A percentile compares a stretch with the other conserved stretches of the same genome.
These are phyloP conservation scores for Podaxis sp. DNA, from an alignment of 768 basidiomycete genomes.

Conservation along the genomic window DNA sequence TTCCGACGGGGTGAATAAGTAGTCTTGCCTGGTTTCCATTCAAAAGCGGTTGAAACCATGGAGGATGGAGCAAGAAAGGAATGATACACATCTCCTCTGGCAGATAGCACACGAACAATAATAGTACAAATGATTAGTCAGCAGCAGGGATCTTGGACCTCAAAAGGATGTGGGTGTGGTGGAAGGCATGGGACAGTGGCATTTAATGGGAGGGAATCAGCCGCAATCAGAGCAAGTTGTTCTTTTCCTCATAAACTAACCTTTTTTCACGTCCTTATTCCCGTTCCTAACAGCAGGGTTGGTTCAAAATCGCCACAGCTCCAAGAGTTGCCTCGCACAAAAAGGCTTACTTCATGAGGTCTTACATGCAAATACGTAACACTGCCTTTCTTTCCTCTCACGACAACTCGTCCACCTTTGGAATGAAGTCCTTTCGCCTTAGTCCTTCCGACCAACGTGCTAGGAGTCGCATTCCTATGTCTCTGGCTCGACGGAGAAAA, in stretches of 20 bases:
- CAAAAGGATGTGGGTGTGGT: background rate
- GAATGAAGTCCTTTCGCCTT: conserved; percentile 25
- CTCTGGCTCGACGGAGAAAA: conserved; percentile 30
- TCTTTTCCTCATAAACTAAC: background rate
- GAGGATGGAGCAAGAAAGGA: background rate
- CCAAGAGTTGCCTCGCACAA: too few species aligned
- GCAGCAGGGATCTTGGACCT: background rate
- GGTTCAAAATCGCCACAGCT: too few species aligned
- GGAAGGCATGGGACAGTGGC: background rate
- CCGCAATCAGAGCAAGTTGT: background rate
- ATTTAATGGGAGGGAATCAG: background rate
- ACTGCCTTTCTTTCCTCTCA: background rate
- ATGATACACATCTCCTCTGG: background rate
- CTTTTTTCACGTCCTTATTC: too few species aligned
- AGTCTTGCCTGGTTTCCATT: conserved; percentile 11
- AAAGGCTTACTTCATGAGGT: conserved; percentile 17
- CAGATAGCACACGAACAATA: background rate
- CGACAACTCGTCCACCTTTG: conserved; percentile 2
- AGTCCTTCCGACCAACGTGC: conserved; percentile 15
- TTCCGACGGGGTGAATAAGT: background rate
- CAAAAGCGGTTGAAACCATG: conserved; percentile 6
- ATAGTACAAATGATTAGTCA: background rate
- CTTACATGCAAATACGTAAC: conserved; percentile 22
- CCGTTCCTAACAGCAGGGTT: too few species aligned
- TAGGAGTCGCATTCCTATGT: conserved; percentile 18